A percentile compares a stretch with the other conserved stretches of the same genome.
Evolutionary conservation across 257 asterid species (phyloP).

Genomic region (Eustoma russellianum): DNA sequence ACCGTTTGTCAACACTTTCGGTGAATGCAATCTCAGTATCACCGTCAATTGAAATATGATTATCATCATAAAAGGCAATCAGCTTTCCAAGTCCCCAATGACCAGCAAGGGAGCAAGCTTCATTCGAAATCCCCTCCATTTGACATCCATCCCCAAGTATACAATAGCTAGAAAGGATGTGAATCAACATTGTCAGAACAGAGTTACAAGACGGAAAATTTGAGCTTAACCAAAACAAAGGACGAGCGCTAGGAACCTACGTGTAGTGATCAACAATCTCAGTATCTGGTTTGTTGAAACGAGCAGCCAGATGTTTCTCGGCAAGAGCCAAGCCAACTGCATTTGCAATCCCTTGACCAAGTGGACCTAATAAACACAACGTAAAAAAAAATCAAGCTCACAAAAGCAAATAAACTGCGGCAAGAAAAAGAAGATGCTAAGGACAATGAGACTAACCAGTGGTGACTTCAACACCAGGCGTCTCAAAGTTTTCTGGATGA

Average conservation of each 20-base stretch:
- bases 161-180: slow-evolving; percentile 25
- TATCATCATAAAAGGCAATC: slow-evolving; percentile 88
- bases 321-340: slow-evolving; percentile 86
- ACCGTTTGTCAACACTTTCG: slow-evolving; percentile 69
- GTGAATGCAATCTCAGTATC: slow-evolving; percentile 96
- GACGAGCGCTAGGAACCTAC: slow-evolving; percentile 30
- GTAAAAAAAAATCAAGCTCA: slow-evolving; percentile 10
- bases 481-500: slow-evolving; percentile 80
- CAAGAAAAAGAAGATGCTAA: neutral
- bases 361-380: slow-evolving; percentile 43
- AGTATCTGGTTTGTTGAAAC: slow-evolving; percentile 57
- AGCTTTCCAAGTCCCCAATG: slow-evolving; percentile 98
- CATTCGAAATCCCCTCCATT: slow-evolving; percentile 95
- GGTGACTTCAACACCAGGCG: slow-evolving; percentile 71
- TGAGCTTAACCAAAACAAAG: neutral
- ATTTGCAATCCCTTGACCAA: slow-evolving; percentile 82
- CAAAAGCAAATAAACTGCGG: slow-evolving; percentile 3
- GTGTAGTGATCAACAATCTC: slow-evolving; percentile 78
- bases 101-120: slow-evolving; percentile 92
- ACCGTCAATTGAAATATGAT: slow-evolving; percentile 94
- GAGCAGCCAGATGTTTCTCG: slow-evolving; percentile 75
- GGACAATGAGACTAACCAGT: slow-evolving; percentile 35
- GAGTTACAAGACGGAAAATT: neutral
- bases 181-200: slow-evolving; percentile 11
- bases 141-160: slow-evolving; percentile 83